Percentiles rank a stretch among this genome's conserved stretches.
phyloP scores from a whole-genome alignment of 768 basidiomycete genomes.

The Leucogyrophana mollusca region DNA sequence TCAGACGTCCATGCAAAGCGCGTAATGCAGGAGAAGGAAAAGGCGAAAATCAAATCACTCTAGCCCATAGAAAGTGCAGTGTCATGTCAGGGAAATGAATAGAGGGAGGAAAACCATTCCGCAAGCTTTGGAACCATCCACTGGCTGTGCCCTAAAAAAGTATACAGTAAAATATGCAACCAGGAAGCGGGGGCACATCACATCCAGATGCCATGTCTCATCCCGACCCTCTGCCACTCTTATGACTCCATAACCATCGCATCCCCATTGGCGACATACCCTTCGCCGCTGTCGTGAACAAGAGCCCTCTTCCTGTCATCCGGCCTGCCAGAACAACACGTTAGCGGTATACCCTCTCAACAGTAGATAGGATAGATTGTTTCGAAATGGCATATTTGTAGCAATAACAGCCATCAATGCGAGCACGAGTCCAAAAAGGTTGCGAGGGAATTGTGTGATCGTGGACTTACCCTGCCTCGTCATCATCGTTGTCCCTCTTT shows the following conservation, averaged over 20 bases:
- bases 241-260: slow-evolving; percentile 33
- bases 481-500: slow-evolving; percentile 75
- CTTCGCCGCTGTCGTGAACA: slow-evolving; percentile 28
- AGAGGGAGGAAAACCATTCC: background rate
- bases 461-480: slow-evolving; percentile 36
- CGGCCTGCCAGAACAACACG: slow-evolving; percentile 20
- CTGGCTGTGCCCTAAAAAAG: too few species aligned
- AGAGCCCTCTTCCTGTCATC: slow-evolving; percentile 45
- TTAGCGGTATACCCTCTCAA: background rate
- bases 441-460: background rate
- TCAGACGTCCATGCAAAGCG: slow-evolving; percentile 82
- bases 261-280: slow-evolving; percentile 28
- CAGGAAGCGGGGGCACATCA: too few species aligned
- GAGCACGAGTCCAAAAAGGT: background rate
- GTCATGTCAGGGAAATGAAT: background rate
- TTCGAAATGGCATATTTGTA: background rate
- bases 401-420: background rate
- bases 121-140: too few species aligned
- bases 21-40: slow-evolving; percentile 80
- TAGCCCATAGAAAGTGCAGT: slow-evolving; percentile 34
- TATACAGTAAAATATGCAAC: too few species aligned
- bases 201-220: too few species aligned
- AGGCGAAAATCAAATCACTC: slow-evolving; percentile 76
- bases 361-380: background rate
- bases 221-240: slow-evolving; percentile 3